phyloP scores from a whole-genome alignment of 176 grass and related monocot species.

The Tillandsia leiboldiana region DNA sequence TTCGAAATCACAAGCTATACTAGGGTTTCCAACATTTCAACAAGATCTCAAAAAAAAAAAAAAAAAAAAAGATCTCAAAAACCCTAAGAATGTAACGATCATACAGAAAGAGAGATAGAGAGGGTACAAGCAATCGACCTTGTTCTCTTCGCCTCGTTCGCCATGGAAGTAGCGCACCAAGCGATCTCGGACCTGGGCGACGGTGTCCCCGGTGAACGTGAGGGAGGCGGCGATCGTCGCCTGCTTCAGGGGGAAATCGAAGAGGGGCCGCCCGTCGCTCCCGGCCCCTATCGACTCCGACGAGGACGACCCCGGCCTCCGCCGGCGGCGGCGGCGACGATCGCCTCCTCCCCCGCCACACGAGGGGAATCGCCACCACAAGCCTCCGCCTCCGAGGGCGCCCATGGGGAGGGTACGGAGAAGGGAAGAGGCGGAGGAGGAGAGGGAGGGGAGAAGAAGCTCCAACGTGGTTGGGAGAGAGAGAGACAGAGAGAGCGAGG shows the following conservation, averaged over 20 bases:
- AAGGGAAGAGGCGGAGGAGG: no score
- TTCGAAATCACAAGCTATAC: not conserved
- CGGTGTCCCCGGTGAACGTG: conserved; percentile 75
- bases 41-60: no score
- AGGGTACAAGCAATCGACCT: conserved; percentile 35
- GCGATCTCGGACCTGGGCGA: conserved; percentile 65
- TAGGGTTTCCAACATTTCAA: not conserved
- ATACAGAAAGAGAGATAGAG: no score
- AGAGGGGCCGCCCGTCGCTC: conserved; percentile 22
- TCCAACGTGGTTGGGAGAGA: no score
- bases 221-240: conserved; percentile 67
- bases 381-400: not conserved
- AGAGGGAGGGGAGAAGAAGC: no score
- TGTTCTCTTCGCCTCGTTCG: conserved; percentile 28
- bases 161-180: conserved; percentile 25
- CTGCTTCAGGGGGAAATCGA: conserved; percentile 75
- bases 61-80: no score
- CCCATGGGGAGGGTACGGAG: not conserved
- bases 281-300: conserved; percentile 47
- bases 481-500: no score
- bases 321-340: not conserved
- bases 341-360: not conserved
- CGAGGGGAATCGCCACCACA: not conserved
- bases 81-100: no score
- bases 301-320: conserved; percentile 42